phyloP scores from a whole-genome alignment of 306 rosid genomes.

The Quercus rubra region DNA sequence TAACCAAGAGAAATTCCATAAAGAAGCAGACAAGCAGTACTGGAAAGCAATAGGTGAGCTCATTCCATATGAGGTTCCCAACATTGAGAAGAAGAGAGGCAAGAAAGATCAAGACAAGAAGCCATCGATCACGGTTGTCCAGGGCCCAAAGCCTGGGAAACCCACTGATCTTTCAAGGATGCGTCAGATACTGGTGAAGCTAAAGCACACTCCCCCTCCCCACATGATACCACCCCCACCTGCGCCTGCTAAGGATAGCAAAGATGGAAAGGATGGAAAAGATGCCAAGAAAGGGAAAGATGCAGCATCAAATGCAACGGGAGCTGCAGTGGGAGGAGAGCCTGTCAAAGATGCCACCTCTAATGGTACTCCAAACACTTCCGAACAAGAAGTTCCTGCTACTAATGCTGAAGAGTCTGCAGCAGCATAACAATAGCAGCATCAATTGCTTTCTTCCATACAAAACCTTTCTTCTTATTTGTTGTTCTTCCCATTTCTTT shows the following conservation, averaged over 20 bases:
- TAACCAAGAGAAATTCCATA: conserved; percentile 95
- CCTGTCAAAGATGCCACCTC: conserved; percentile 58
- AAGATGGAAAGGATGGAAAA: conserved; percentile 47
- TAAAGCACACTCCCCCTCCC: conserved; percentile 96
- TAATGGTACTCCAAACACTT: conserved; percentile 42
- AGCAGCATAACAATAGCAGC: conserved; percentile 33
- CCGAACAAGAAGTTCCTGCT: conserved; percentile 50
- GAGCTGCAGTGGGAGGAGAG: conserved; percentile 45
- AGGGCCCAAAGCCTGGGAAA: conserved; percentile 99
- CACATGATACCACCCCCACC: conserved; percentile 99
- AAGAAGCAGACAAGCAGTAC: conserved; percentile 92
- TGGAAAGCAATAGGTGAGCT: conserved; percentile 97
- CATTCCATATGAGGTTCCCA: conserved; percentile 92
- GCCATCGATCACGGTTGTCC: conserved; percentile 79
- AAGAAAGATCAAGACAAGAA: conserved; percentile 97
- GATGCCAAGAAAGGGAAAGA: conserved; percentile 65
- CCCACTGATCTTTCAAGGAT: conserved; percentile 93
- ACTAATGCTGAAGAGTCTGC: conserved; percentile 45
- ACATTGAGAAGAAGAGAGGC: conserved; percentile 88
- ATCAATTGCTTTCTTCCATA: conserved; percentile 8
- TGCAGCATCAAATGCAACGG: conserved; percentile 45
- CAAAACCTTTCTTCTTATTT: conserved; percentile 18
- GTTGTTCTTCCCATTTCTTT: conserved; percentile 18
- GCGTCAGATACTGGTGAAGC: conserved; percentile 85
- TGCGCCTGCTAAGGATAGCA: conserved; percentile 42